These are phyloP conservation scores for Chloranthus sessilifolius DNA, from an alignment of 164 flowering plant species.

Conservation along the genomic window DNA sequence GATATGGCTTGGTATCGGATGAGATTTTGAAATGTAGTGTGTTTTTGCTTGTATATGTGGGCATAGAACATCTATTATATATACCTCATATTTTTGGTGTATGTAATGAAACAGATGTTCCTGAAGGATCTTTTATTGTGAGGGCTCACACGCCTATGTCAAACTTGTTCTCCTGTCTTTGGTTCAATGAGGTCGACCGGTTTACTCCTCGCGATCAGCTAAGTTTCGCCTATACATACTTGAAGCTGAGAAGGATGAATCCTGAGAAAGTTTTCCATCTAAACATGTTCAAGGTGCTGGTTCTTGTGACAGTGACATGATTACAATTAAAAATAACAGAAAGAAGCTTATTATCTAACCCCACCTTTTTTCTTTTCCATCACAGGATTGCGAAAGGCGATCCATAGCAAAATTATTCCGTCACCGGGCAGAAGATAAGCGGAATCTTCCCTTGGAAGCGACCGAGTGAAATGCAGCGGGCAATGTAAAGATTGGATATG, in stretches of 20 bases:
- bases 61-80: too few relatives aligned
- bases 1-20: too few relatives aligned
- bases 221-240: slow-evolving; percentile 87
- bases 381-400: slow-evolving; percentile 89
- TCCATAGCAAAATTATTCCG: slow-evolving; percentile 66
- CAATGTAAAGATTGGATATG: neutral
- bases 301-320: neutral
- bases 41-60: too few relatives aligned
- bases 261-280: slow-evolving; percentile 75
- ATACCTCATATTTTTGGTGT: neutral
- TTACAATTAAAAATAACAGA: neutral
- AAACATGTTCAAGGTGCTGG: slow-evolving; percentile 90
- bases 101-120: slow-evolving; percentile 68
- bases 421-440: slow-evolving; percentile 71
- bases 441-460: slow-evolving; percentile 29
- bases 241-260: slow-evolving; percentile 76
- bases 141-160: slow-evolving; percentile 99
- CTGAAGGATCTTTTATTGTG: slow-evolving; percentile 95
- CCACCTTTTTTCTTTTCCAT: neutral
- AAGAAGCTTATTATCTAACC: neutral
- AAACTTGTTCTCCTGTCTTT: slow-evolving; percentile 94
- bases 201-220: slow-evolving; percentile 98
- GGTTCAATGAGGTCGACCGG: slow-evolving; percentile 97
- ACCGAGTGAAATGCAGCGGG: slow-evolving; percentile 12
- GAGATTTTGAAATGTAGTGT: too few relatives aligned